Conservation (phyloP, 257 asterid species). For the Nicotiana sylvestris region DNA sequence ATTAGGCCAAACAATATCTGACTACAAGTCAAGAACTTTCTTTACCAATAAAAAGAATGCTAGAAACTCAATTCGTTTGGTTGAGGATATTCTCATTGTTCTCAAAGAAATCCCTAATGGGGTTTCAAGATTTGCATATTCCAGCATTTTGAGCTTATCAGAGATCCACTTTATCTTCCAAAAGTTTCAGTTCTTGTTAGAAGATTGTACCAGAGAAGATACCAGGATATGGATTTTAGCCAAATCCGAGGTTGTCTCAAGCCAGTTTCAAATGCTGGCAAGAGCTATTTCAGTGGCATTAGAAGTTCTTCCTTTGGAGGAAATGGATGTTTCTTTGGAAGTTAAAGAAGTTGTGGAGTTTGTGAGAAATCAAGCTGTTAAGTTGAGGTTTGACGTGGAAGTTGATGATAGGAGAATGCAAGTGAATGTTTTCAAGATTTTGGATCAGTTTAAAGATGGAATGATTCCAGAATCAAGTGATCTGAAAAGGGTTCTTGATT, state of each 20-base stretch:
- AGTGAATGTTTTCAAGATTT: slow-evolving; percentile 25
- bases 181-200: slow-evolving; percentile 50
- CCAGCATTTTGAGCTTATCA: slow-evolving; percentile 41
- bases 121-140: slow-evolving; percentile 9
- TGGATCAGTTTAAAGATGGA: slow-evolving; percentile 37
- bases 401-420: slow-evolving; percentile 29
- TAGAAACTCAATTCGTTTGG: slow-evolving; percentile 35
- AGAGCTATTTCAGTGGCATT: slow-evolving; percentile 51
- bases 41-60: slow-evolving; percentile 56
- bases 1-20: slow-evolving; percentile 37
- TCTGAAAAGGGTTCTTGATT: slow-evolving; percentile 45
- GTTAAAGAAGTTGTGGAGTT: slow-evolving; percentile 52
- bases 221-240: slow-evolving; percentile 53
- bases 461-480: slow-evolving; percentile 41
- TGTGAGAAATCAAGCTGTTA: slow-evolving; percentile 40
- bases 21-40: slow-evolving; percentile 40
- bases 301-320: slow-evolving; percentile 48
- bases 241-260: slow-evolving; percentile 42
- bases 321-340: slow-evolving; percentile 34
- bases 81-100: slow-evolving; percentile 50
- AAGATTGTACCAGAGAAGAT: slow-evolving; percentile 62
- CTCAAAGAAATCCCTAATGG: slow-evolving; percentile 42
- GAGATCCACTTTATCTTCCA: slow-evolving; percentile 83
- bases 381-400: slow-evolving; percentile 40
- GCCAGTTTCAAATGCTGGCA: slow-evolving; percentile 45